Conservation (phyloP, 352 stramenopile species). For the Globisporangium irregulare region DNA sequence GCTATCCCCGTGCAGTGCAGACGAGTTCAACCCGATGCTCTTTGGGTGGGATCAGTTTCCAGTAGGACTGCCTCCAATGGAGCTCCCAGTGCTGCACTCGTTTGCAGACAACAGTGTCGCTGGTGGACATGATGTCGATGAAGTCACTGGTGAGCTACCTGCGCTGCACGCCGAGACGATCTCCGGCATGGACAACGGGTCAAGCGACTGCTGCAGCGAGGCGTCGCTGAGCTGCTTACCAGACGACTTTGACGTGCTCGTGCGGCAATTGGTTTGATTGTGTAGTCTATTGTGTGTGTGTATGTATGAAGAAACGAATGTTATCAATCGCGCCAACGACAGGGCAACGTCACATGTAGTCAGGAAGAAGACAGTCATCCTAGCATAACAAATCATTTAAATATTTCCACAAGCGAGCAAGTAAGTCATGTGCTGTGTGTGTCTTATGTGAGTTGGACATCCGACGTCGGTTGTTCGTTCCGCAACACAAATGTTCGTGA, state of each 20-base stretch:
- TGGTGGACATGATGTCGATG: not conserved
- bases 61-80: not conserved
- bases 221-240: not conserved
- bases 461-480: not conserved
- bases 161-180: slow-evolving; percentile 3
- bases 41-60: slow-evolving; percentile 12
- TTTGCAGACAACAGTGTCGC: not conserved
- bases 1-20: not conserved
- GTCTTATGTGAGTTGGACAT: not conserved
- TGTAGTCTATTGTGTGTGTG: not conserved
- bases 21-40: not conserved
- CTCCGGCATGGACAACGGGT: not conserved
- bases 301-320: not conserved
- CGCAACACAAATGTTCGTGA: not conserved
- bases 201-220: not conserved
- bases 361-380: not conserved
- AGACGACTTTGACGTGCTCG: slow-evolving; percentile 13
- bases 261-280: slow-evolving; percentile 4
- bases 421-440: not conserved
- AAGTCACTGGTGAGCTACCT: not conserved
- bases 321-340: not conserved
- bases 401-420: not conserved
- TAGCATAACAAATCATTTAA: not conserved
- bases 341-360: not conserved
- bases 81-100: slow-evolving; percentile 6